Percentiles rank a stretch among this genome's conserved stretches.
phyloP scores from a whole-genome alignment of 1,284 basidiomycete species.

The Ganoderma lucidum region DNA sequence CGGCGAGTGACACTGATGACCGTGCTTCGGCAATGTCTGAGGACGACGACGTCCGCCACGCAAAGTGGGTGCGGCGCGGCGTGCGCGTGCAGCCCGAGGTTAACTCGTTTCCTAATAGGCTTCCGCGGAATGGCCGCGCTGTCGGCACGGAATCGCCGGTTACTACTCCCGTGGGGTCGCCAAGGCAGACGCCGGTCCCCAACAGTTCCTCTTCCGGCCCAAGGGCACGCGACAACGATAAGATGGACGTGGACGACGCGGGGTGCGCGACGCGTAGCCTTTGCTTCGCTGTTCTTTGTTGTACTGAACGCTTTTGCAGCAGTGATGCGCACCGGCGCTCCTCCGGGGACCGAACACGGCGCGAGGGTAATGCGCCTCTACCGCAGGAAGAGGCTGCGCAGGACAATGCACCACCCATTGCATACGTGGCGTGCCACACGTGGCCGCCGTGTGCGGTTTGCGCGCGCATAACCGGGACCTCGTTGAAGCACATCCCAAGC shows the following conservation, averaged over 20 bases:
- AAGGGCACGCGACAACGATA: slow-evolving; percentile 5
- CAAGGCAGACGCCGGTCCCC: slow-evolving; percentile 17
- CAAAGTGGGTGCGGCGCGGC: slow-evolving; percentile 13
- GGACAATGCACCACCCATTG: slow-evolving; percentile 10
- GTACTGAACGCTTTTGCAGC: slow-evolving; percentile 1
- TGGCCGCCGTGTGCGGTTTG: slow-evolving; percentile 25
- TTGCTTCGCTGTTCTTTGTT: background rate
- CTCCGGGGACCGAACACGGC: slow-evolving; percentile 3
- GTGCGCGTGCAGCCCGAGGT: slow-evolving; percentile 3
- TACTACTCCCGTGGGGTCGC: slow-evolving; percentile 20
- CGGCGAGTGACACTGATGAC: slow-evolving; percentile 19
- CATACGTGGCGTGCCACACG: slow-evolving; percentile 22
- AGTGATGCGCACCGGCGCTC: slow-evolving; percentile 5
- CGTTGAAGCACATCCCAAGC: slow-evolving; percentile 7
- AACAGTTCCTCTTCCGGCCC: slow-evolving; percentile 15
- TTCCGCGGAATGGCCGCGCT: slow-evolving; percentile 10
- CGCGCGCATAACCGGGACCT: slow-evolving; percentile 17
- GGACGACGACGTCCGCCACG: slow-evolving; percentile 8
- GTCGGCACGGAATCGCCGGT: slow-evolving; percentile 19
- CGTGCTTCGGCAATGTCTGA: slow-evolving; percentile 15
- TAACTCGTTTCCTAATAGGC: slow-evolving; percentile 18
- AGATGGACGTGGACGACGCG: slow-evolving; percentile 14
- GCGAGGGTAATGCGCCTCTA: slow-evolving; percentile 3
- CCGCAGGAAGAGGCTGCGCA: slow-evolving; percentile 6
- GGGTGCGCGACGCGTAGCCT: background rate